phyloP scores from a whole-genome alignment of 164 flowering plant species.

The Dillenia suffruticosa region DNA sequence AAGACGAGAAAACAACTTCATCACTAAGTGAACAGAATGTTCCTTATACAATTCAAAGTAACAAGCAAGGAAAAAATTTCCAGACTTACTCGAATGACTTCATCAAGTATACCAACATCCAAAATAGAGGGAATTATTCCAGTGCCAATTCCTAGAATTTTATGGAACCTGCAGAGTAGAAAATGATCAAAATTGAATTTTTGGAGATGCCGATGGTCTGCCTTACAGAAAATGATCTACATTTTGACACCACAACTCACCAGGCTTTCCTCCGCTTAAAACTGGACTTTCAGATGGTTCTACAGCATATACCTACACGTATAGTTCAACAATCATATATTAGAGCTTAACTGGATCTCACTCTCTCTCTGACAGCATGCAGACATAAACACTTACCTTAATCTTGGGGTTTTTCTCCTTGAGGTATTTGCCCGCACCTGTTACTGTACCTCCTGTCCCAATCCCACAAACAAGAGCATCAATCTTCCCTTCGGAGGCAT shows the following conservation, averaged over 20 bases:
- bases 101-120: slow-evolving; percentile 45
- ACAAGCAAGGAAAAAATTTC: background rate
- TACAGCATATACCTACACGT: slow-evolving; percentile 38
- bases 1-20: too few species aligned
- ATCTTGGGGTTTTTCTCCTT: slow-evolving; percentile 44
- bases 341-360: background rate
- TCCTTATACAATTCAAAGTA: too few species aligned
- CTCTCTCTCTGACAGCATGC: background rate
- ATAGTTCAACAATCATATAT: background rate
- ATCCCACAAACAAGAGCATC: slow-evolving; percentile 50
- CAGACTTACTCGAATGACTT: slow-evolving; percentile 51
- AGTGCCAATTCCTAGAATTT: slow-evolving; percentile 43
- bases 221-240: too few species aligned
- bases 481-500: slow-evolving; percentile 35
- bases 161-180: slow-evolving; percentile 25
- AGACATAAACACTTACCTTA: slow-evolving; percentile 22
- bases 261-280: slow-evolving; percentile 48
- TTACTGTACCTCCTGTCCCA: slow-evolving; percentile 56
- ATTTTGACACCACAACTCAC: slow-evolving; percentile 19
- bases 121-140: slow-evolving; percentile 32
- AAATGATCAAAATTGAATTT: background rate
- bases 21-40: too few species aligned
- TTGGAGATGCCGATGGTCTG: too few species aligned
- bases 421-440: slow-evolving; percentile 41
- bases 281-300: slow-evolving; percentile 59